phyloP scores from a whole-genome alignment of 1,284 basidiomycete species.

The Marasmius oreades region DNA sequence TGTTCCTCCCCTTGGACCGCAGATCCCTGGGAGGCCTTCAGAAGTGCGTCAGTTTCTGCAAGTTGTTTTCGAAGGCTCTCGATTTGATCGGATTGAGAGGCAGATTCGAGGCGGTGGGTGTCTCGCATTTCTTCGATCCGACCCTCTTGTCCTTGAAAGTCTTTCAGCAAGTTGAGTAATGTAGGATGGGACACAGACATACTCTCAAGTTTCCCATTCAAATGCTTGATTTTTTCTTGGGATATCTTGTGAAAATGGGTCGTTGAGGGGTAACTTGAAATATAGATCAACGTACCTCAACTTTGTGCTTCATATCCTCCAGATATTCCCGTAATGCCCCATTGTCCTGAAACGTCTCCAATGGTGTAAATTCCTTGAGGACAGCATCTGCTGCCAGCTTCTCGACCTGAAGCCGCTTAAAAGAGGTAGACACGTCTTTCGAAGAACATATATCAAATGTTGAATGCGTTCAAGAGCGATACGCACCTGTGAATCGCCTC shows the following conservation, averaged over 20 bases:
- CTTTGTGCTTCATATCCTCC: conserved; percentile 62
- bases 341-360: conserved; percentile 63
- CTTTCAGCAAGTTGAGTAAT: conserved; percentile 9
- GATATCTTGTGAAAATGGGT: conserved; percentile 42
- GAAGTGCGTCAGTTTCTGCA: conserved; percentile 63
- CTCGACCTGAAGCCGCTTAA: conserved; percentile 70
- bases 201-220: conserved; percentile 74
- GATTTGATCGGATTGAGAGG: conserved; percentile 73
- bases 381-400: conserved; percentile 68
- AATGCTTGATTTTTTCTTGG: conserved; percentile 69
- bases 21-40: conserved; percentile 51
- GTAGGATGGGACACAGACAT: conserved; percentile 24
- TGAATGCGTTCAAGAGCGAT: conserved; percentile 1
- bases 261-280: neutral
- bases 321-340: conserved; percentile 74
- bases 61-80: conserved; percentile 69
- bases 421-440: conserved; percentile 73
- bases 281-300: conserved; percentile 49
- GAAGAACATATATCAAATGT: conserved; percentile 7
- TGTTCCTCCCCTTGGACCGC: conserved; percentile 45
- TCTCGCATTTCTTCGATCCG: conserved; percentile 82
- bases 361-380: conserved; percentile 70
- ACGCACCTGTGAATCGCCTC: conserved; percentile 64
- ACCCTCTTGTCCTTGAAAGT: conserved; percentile 71
- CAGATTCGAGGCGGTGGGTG: conserved; percentile 73